phyloP scores from a whole-genome alignment of 1,284 basidiomycete genomes.

The Trametes versicolor region DNA sequence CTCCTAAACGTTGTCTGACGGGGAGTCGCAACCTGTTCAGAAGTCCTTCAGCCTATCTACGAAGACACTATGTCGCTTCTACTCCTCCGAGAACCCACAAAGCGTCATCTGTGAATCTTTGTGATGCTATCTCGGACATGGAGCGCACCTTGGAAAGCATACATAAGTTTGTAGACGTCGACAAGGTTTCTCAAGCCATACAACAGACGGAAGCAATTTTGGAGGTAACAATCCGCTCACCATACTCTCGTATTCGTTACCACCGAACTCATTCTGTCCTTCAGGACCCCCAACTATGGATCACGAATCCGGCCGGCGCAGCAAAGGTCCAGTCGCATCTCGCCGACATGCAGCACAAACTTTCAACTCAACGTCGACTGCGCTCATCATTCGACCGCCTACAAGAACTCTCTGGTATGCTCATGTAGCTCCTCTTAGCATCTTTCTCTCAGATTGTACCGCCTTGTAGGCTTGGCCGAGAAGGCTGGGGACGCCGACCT shows the following conservation, averaged over 20 bases:
- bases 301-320: constrained; percentile 22
- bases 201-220: constrained; percentile 9
- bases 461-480: constrained; percentile 16
- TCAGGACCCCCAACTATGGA: constrained; percentile 30
- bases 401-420: constrained; percentile 28
- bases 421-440: too few species aligned
- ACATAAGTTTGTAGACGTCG: constrained; percentile 14
- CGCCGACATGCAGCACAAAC: constrained; percentile 25
- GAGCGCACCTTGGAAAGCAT: constrained; percentile 16
- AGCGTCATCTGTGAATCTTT: not conserved
- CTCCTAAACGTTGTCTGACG: not conserved
- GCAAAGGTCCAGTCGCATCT: constrained; percentile 24
- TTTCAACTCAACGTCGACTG: constrained; percentile 24
- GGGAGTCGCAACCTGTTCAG: not conserved
- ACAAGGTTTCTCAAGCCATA: constrained; percentile 12
- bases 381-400: constrained; percentile 13
- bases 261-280: not conserved
- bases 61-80: not conserved
- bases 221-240: constrained; percentile 5
- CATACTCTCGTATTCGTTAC: not conserved
- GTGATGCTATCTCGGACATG: not conserved
- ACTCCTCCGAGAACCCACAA: not conserved
- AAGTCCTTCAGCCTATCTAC: not conserved
- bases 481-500: constrained; percentile 23
- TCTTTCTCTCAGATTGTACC: not conserved